Base-by-base conservation (phyloP, 768 basidiomycete genomes). In the Rossbeevera mucosa region DNA sequence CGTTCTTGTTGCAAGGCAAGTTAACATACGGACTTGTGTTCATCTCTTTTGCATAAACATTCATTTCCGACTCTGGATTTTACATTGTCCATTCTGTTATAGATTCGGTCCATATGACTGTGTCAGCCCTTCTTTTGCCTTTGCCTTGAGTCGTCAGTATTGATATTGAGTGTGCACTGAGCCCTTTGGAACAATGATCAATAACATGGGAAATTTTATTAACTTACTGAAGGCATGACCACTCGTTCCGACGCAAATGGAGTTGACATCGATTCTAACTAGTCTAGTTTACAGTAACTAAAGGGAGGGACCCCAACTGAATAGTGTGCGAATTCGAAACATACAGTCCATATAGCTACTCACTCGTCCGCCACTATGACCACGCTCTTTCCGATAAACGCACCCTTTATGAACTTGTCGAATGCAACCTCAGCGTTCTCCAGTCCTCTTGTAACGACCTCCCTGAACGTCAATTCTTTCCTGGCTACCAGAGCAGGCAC, bases 391-490 rank as follows among this genome's bases (percentile, higher is more conserved):
- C 54, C 58, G 9, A 47, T 45, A 16, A 50, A 51, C 7, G 22
- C 31, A 21, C 52, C 61, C 29, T 49, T 50, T 22, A 56, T 31
- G 41, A 59, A 57, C 42, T 3, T 42, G 2, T 41, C 40, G 2
- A 56, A 44, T 6, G 57, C 51, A 7, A n/a, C 36, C 8, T 63
- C 60, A 4, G 42, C 38, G 3, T 64, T 63, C 41, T 77, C 76
- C 25, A 83, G 58, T 0, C 80, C 81, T 12, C 64, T 60, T 8
- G 63, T 71, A 1, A 79, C 51, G 38, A 81, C 73, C 52, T 83
- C 81, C 11, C 55, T 65, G 54, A 74, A 72, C 54, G 72, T 76
- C 47, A 81, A 54, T 56, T 80, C 72, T 5, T 80, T 80, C 9
- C 63, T 70, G 2, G 72, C 75, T 16, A 83, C 50, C 48, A 67